Conservation (phyloP, 2,329 filamentous ascomycete genomes). For the Scedosporium aurantiacum region DNA sequence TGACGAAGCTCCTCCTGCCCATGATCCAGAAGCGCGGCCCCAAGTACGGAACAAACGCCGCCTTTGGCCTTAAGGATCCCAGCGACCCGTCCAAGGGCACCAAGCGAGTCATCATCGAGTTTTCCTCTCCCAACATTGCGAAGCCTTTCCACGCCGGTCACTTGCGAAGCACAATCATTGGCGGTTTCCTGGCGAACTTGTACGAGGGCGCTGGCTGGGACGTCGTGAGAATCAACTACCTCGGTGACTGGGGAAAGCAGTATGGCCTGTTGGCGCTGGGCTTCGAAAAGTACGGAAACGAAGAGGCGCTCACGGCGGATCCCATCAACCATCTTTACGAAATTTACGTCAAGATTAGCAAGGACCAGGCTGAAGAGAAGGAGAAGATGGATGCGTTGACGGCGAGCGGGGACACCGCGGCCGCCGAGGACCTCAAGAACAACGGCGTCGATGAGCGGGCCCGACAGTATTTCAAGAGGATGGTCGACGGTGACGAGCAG, state of each 20-base stretch:
- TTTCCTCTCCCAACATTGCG: slow-evolving; percentile 77
- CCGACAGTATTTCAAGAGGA: slow-evolving; percentile 58
- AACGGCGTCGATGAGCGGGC: slow-evolving; percentile 62
- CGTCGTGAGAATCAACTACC: slow-evolving; percentile 63
- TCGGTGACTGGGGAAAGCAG: slow-evolving; percentile 75
- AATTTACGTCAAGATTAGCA: slow-evolving; percentile 70
- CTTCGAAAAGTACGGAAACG: slow-evolving; percentile 63
- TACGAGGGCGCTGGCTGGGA: slow-evolving; percentile 65
- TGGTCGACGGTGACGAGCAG: slow-evolving; percentile 54
- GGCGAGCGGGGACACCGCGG: slow-evolving; percentile 26
- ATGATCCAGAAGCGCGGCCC: slow-evolving; percentile 51
- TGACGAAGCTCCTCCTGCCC: slow-evolving; percentile 57
- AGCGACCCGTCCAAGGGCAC: slow-evolving; percentile 46
- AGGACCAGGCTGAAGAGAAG: slow-evolving; percentile 54
- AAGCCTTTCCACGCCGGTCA: slow-evolving; percentile 77
- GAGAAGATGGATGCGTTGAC: slow-evolving; percentile 50
- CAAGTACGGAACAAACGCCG: slow-evolving; percentile 52
- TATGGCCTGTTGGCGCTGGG: slow-evolving; percentile 63
- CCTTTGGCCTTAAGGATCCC: slow-evolving; percentile 49
- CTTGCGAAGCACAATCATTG: slow-evolving; percentile 68
- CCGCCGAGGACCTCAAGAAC: slow-evolving; percentile 30
- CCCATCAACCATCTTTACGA: slow-evolving; percentile 76
- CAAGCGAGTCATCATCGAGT: slow-evolving; percentile 66
- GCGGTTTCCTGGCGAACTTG: slow-evolving; percentile 63
- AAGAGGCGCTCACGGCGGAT: slow-evolving; percentile 58